A percentile compares a stretch with the other conserved stretches of the same genome.
Evolutionary conservation across 345 rosid species (phyloP).

Genomic region (Eucalyptus brandiana): DNA sequence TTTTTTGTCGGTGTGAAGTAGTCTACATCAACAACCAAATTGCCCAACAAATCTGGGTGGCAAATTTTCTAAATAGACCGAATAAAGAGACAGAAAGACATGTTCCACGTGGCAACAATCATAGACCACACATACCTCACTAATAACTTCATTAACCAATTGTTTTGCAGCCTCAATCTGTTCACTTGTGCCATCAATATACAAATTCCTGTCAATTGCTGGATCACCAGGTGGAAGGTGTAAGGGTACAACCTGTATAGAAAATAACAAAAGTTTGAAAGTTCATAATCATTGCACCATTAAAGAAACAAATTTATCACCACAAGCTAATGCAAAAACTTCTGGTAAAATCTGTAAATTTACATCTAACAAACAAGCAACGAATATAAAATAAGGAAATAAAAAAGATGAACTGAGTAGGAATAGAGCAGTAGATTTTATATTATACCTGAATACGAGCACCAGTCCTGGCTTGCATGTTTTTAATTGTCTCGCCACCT

Average conservation of each 20-base stretch:
- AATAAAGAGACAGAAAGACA: neutral
- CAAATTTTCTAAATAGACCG: neutral
- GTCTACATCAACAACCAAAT: neutral
- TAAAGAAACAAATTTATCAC: neutral
- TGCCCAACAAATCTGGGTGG: neutral
- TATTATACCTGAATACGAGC: slow-evolving; percentile 93
- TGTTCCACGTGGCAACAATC: slow-evolving; percentile 8
- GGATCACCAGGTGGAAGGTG: slow-evolving; percentile 96
- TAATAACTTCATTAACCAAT: slow-evolving; percentile 83
- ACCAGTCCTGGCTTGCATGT: slow-evolving; percentile 84
- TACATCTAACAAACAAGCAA: neutral
- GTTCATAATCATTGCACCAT: neutral
- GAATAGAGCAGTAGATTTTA: neutral
- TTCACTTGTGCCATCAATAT: slow-evolving; percentile 86
- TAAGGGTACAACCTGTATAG: slow-evolving; percentile 79
- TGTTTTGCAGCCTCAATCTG: slow-evolving; percentile 89
- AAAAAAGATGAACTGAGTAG: neutral
- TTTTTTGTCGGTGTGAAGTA: neutral
- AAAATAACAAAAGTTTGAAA: neutral
- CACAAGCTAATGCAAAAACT: neutral
- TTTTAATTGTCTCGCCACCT: slow-evolving; percentile 98
- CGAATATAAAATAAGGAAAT: neutral
- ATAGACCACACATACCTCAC: slow-evolving; percentile 71
- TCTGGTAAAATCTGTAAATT: neutral
- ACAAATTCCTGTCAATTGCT: slow-evolving; percentile 63